Evolutionary conservation across 306 rosid genomes (phyloP).

Genomic region (Castanea sativa): DNA sequence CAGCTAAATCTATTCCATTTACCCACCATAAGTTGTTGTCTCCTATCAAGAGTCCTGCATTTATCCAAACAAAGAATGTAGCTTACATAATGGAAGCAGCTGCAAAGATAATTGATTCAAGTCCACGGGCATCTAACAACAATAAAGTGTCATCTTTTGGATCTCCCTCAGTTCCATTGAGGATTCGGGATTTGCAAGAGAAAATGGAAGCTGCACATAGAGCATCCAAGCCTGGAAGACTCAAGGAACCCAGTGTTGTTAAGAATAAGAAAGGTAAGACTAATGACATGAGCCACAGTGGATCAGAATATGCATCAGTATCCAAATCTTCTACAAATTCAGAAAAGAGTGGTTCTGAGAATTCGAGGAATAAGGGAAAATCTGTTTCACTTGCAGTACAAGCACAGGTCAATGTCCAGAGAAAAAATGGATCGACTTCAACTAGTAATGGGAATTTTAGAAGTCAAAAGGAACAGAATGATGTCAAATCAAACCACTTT

Average conservation of each 20-base stretch:
- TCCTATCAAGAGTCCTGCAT: conserved; percentile 74
- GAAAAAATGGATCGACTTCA: conserved; percentile 37
- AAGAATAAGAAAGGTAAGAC: conserved; percentile 37
- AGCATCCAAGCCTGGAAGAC: conserved; percentile 43
- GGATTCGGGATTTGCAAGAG: conserved; percentile 76
- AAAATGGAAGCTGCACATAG: conserved; percentile 60
- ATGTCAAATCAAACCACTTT: conserved; percentile 45
- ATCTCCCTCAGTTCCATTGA: conserved; percentile 71
- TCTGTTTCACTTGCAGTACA: conserved; percentile 43
- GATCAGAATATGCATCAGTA: conserved; percentile 38
- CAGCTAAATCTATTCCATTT: conserved; percentile 81
- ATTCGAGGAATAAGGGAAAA: conserved; percentile 50
- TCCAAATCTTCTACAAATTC: conserved; percentile 42
- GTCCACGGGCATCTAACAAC: conserved; percentile 58
- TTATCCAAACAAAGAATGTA: conserved; percentile 48
- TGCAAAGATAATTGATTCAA: conserved; percentile 78
- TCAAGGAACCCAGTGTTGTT: conserved; percentile 22
- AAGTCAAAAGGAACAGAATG: conserved; percentile 50
- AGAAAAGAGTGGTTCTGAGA: conserved; percentile 33
- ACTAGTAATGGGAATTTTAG: conserved; percentile 35
- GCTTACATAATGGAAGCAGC: conserved; percentile 84
- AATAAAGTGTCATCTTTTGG: conserved; percentile 41
- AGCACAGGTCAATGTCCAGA: conserved; percentile 48
- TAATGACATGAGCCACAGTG: conserved; percentile 31
- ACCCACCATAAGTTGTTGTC: conserved; percentile 84